Conservation (phyloP, 164 flowering plant species). For the Houttuynia cordata region DNA sequence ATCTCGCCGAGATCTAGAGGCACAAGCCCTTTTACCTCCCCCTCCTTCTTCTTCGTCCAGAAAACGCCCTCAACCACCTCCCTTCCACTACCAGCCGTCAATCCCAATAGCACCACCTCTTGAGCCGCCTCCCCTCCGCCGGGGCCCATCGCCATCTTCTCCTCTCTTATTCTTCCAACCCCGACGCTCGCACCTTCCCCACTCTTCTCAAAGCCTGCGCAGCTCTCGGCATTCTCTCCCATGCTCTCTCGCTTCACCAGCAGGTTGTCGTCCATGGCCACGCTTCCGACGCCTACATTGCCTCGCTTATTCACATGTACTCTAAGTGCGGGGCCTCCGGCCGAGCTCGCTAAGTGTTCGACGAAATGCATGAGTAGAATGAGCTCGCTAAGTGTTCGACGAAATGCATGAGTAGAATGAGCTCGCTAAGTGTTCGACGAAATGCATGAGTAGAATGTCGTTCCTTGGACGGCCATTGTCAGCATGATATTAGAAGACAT, state of each 20-base stretch:
- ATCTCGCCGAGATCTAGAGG: no score
- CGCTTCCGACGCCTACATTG: constrained; percentile 38
- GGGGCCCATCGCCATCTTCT: neutral
- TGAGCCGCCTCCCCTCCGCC: constrained; percentile 1
- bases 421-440: constrained; percentile 53
- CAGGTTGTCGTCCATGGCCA: constrained; percentile 39
- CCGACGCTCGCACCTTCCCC: constrained; percentile 54
- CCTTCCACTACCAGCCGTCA: no score
- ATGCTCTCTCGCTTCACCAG: constrained; percentile 50
- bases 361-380: constrained; percentile 45
- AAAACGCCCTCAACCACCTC: no score
- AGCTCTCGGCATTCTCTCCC: constrained; percentile 25
- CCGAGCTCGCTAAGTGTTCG: constrained; percentile 48
- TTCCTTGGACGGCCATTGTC: constrained; percentile 72
- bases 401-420: constrained; percentile 40
- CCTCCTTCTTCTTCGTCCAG: no score
- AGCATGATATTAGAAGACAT: constrained; percentile 7
- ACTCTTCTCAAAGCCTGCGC: constrained; percentile 63
- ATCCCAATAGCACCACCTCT: constrained; percentile 2
- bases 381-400: constrained; percentile 54
- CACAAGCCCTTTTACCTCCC: no score
- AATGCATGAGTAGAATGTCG: constrained; percentile 55
- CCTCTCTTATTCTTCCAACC: constrained; percentile 29
- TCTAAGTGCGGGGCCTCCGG: constrained; percentile 23
- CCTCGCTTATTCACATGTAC: constrained; percentile 46